Conservation (phyloP, 1,284 basidiomycete genomes). For the Boletus semigastroideus region DNA sequence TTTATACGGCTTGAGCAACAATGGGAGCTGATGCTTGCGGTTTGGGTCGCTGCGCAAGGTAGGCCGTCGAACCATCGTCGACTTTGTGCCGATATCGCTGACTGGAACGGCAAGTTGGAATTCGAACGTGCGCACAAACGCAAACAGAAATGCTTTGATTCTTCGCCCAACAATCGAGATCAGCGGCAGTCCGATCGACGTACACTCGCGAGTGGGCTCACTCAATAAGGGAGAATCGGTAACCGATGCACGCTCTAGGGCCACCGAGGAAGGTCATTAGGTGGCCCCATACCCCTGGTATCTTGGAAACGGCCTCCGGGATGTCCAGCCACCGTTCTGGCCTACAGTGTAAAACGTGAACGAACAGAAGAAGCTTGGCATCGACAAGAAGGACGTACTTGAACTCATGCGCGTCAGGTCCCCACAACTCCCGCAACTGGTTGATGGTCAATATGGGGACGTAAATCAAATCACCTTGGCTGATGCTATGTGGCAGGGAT, state of each 20-base stretch:
- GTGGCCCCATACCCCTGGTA: constrained; percentile 63
- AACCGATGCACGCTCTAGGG: constrained; percentile 66
- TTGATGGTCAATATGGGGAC: constrained; percentile 43
- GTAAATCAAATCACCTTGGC: constrained; percentile 37
- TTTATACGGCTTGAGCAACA: constrained; percentile 16
- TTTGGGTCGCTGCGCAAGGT: constrained; percentile 27
- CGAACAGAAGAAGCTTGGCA: too few relatives aligned
- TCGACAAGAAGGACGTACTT: constrained; percentile 6
- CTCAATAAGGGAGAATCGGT: constrained; percentile 72
- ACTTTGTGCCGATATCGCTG: constrained; percentile 40
- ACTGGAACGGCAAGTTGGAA: constrained; percentile 50
- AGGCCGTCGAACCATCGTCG: constrained; percentile 41
- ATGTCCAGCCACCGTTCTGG: constrained; percentile 60
- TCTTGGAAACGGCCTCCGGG: constrained; percentile 42
- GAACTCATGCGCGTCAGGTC: constrained; percentile 42
- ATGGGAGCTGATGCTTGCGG: constrained; percentile 15
- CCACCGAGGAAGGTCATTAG: constrained; percentile 62
- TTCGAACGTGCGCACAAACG: constrained; percentile 53
- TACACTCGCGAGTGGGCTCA: constrained; percentile 27
- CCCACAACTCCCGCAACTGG: constrained; percentile 43
- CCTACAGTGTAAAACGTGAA: constrained; percentile 12
- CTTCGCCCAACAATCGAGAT: constrained; percentile 26
- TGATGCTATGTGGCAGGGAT: constrained; percentile 28
- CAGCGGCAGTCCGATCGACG: not conserved
- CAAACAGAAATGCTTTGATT: constrained; percentile 60